phyloP scores from a whole-genome alignment of 148 eudicot genomes.

The Chenopodium quinoa region DNA sequence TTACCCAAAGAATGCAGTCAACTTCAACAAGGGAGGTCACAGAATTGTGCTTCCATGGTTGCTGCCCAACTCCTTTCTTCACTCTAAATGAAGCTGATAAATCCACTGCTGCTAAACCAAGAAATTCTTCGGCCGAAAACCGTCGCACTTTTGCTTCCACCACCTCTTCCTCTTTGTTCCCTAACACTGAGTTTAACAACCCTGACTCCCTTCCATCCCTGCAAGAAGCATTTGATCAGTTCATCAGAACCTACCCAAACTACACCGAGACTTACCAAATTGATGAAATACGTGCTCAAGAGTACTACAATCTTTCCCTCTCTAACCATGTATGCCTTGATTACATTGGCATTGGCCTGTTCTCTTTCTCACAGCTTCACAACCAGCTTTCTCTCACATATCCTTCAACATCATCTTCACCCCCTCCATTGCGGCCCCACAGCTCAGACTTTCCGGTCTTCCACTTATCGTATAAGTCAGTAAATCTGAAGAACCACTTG shows the following conservation, averaged over 20 bases:
- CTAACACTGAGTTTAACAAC: slow-evolving; percentile 63
- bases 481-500: slow-evolving; percentile 58
- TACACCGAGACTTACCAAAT: slow-evolving; percentile 51
- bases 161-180: slow-evolving; percentile 63
- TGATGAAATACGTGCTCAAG: slow-evolving; percentile 62
- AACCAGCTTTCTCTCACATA: slow-evolving; percentile 30
- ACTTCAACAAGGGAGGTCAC: slow-evolving; percentile 50
- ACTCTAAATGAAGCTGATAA: slow-evolving; percentile 33
- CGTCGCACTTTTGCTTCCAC: slow-evolving; percentile 47
- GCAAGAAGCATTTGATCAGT: slow-evolving; percentile 62
- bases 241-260: slow-evolving; percentile 62
- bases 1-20: slow-evolving; percentile 44
- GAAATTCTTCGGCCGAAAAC: slow-evolving; percentile 49
- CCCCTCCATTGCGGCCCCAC: slow-evolving; percentile 40
- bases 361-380: slow-evolving; percentile 74
- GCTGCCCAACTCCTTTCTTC: slow-evolving; percentile 49
- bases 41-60: slow-evolving; percentile 49
- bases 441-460: slow-evolving; percentile 60
- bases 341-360: slow-evolving; percentile 84
- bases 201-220: slow-evolving; percentile 74
- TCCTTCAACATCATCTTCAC: slow-evolving; percentile 43
- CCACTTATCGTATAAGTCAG: slow-evolving; percentile 53
- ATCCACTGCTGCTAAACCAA: slow-evolving; percentile 27
- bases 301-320: slow-evolving; percentile 61
- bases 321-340: slow-evolving; percentile 81